A percentile compares a stretch with the other conserved stretches of the same genome.
phyloP scores from a whole-genome alignment of 2,329 filamentous ascomycete genomes.

The Ophiostoma sp. region DNA sequence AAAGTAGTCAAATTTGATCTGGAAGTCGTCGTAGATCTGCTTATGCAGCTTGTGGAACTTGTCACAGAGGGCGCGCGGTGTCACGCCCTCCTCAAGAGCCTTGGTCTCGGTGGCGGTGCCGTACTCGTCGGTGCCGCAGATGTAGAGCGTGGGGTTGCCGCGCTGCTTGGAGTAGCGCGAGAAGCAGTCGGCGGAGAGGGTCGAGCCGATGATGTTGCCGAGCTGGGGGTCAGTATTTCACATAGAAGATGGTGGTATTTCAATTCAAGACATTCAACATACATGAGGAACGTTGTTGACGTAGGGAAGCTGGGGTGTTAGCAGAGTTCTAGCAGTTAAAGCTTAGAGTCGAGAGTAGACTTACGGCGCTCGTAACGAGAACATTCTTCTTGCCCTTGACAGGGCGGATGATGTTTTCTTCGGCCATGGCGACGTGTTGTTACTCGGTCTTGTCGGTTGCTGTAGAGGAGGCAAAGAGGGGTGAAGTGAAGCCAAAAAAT shows the following conservation, averaged over 20 bases:
- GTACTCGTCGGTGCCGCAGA: constrained; percentile 67
- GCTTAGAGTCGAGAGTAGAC: constrained; percentile 37
- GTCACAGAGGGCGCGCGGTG: constrained; percentile 73
- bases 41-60: constrained; percentile 89
- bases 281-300: constrained; percentile 66
- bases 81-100: constrained; percentile 78
- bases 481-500: constrained; percentile 15
- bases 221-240: constrained; percentile 37
- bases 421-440: constrained; percentile 29
- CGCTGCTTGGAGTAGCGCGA: constrained; percentile 74
- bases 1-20: constrained; percentile 91
- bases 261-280: constrained; percentile 10
- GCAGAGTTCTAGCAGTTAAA: not conserved
- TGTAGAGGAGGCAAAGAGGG: not conserved
- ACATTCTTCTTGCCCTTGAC: constrained; percentile 74
- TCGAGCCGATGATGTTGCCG: constrained; percentile 80
- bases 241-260: too few species aligned
- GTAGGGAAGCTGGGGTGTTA: constrained; percentile 27
- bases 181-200: constrained; percentile 84
- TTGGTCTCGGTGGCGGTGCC: constrained; percentile 95
- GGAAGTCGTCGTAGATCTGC: constrained; percentile 92
- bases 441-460: not conserved
- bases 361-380: constrained; percentile 82
- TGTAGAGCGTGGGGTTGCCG: constrained; percentile 72
- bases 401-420: constrained; percentile 49